Evolutionary conservation across 768 basidiomycete species (phyloP).

Genomic region (Kwoniella newhampshirensis): DNA sequence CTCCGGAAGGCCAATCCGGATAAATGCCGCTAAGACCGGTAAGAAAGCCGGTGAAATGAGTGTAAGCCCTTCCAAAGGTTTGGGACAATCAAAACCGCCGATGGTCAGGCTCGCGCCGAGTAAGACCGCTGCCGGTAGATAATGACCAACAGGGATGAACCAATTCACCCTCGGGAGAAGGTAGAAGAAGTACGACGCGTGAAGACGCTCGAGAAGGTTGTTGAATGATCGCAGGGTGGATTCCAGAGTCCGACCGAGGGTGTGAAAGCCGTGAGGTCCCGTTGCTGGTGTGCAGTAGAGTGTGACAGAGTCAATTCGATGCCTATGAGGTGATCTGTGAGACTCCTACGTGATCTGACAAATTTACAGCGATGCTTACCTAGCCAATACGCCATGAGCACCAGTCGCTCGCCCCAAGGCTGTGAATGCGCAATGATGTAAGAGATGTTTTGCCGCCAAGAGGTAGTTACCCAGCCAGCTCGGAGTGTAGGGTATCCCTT

Average conservation of each 20-base stretch:
- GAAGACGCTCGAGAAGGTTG: conserved; percentile 90
- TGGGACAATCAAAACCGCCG: conserved; percentile 62
- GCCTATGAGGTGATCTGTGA: conserved; percentile 60
- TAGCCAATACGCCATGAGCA: conserved; percentile 84
- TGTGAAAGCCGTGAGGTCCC: conserved; percentile 94
- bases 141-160: conserved; percentile 87
- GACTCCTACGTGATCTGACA: neutral
- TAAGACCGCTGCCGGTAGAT: conserved; percentile 81
- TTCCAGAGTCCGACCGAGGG: conserved; percentile 84
- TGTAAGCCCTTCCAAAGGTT: conserved; percentile 65
- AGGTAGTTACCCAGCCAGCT: conserved; percentile 28
- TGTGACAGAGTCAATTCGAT: conserved; percentile 91
- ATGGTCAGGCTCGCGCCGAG: conserved; percentile 84
- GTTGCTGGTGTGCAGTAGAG: conserved; percentile 80
- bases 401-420: conserved; percentile 79
- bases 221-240: conserved; percentile 85
- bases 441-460: conserved; percentile 64
- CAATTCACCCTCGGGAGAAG: conserved; percentile 65
- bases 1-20: conserved; percentile 12
- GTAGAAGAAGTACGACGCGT: conserved; percentile 98
- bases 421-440: conserved; percentile 71
- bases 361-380: conserved; percentile 56
- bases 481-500: neutral
- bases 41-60: conserved; percentile 49
- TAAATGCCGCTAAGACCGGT: conserved; percentile 8